Percentiles rank a stretch among this genome's conserved stretches.
Conservation (phyloP, 164 flowering plant species). For the Platanus orientalis region DNA sequence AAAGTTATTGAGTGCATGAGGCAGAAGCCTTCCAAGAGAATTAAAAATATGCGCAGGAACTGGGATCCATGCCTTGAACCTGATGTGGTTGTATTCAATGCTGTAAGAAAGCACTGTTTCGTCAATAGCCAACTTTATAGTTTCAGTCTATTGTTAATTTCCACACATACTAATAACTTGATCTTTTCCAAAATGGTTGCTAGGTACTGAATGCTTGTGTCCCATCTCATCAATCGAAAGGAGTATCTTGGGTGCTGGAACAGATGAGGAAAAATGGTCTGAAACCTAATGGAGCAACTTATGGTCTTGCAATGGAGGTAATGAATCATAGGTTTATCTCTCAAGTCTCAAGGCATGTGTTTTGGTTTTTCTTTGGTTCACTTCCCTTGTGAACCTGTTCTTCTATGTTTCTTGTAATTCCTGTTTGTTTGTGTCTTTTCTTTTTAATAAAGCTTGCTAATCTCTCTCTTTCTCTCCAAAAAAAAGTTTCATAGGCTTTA, state of each 20-base stretch:
- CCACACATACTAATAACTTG: not conserved
- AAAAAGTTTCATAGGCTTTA: no score
- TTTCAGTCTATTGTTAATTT: not conserved
- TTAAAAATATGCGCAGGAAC: constrained; percentile 46
- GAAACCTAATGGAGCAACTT: constrained; percentile 81
- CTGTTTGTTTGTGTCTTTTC: no score
- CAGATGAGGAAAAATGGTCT: constrained; percentile 69
- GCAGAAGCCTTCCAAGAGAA: constrained; percentile 53
- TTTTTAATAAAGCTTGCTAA: no score
- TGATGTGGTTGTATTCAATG: constrained; percentile 81
- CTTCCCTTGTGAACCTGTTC: no score
- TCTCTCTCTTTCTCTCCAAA: no score
- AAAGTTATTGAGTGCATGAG: constrained; percentile 69
- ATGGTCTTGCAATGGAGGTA: constrained; percentile 99
- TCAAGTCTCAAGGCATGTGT: no score
- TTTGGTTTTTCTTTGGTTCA: no score
- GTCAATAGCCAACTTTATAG: not conserved
- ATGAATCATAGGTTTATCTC: no score
- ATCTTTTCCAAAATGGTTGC: constrained; percentile 12
- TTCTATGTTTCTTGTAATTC: no score
- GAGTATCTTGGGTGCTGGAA: constrained; percentile 85
- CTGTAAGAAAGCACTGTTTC: constrained; percentile 52
- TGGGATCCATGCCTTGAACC: constrained; percentile 93
- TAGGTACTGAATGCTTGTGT: constrained; percentile 94
- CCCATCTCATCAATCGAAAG: constrained; percentile 74